Evolutionary conservation across 2,329 filamentous ascomycete species (phyloP).

Genomic region (Penicillium sp.): DNA sequence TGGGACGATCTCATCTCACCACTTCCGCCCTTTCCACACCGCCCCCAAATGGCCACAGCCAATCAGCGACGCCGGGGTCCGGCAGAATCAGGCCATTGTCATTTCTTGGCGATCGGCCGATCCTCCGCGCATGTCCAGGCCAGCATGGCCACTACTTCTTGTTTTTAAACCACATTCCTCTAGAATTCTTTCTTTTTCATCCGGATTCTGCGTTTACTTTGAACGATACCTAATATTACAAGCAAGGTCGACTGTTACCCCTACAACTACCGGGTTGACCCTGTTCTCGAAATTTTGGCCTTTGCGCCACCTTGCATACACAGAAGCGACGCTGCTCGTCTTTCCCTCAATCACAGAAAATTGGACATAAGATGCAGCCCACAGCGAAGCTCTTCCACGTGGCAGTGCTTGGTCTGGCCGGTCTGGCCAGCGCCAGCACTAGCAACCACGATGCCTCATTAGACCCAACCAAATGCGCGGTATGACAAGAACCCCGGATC

Average conservation of each 20-base stretch:
- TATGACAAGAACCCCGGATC: slow-evolving; percentile 40
- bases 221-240: neutral
- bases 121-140: slow-evolving; percentile 12
- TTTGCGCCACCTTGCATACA: slow-evolving; percentile 6
- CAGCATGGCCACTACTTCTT: slow-evolving; percentile 11
- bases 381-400: slow-evolving; percentile 61
- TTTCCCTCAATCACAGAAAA: neutral
- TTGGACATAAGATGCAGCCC: slow-evolving; percentile 48
- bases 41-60: neutral
- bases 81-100: slow-evolving; percentile 7
- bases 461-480: slow-evolving; percentile 53
- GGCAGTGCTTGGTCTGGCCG: slow-evolving; percentile 61
- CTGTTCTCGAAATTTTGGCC: neutral
- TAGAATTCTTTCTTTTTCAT: neutral
- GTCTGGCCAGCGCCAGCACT: slow-evolving; percentile 49
- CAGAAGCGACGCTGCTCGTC: neutral
- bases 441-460: slow-evolving; percentile 41
- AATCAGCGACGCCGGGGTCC: neutral
- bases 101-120: slow-evolving; percentile 11
- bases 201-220: neutral
- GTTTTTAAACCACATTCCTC: slow-evolving; percentile 1
- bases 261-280: neutral
- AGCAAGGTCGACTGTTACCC: neutral
- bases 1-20: slow-evolving; percentile 2
- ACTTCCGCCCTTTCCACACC: neutral